phyloP scores from a whole-genome alignment of 2,329 filamentous ascomycete species.

The Biscogniauxia mediterranea region DNA sequence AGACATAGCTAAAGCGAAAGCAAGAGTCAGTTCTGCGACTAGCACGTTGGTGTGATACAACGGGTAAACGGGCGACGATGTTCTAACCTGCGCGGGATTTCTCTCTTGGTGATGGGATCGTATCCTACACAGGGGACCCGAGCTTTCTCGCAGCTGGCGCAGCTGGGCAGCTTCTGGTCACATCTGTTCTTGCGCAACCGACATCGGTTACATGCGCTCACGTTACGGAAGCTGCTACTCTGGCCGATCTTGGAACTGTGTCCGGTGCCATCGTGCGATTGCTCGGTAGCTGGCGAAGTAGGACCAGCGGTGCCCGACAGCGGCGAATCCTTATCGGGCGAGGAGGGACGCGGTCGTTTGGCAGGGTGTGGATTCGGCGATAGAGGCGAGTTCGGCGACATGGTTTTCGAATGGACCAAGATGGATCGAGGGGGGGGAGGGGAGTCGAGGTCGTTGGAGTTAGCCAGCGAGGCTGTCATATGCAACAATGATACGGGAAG shows the following conservation, averaged over 20 bases:
- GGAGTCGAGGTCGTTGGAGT: constrained; percentile 1
- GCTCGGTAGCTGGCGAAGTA: constrained; percentile 30
- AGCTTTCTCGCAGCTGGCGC: constrained; percentile 91
- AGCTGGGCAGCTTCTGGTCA: constrained; percentile 88
- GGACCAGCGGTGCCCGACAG: constrained; percentile 39
- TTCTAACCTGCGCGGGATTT: constrained; percentile 87
- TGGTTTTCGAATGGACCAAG: constrained; percentile 22
- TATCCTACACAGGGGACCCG: constrained; percentile 89
- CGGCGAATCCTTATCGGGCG: constrained; percentile 46
- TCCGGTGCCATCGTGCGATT: constrained; percentile 30
- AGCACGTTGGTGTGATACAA: not conserved
- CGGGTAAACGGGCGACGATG: not conserved
- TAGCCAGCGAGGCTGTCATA: constrained; percentile 8
- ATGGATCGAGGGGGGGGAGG: too few relatives aligned
- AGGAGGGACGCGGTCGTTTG: constrained; percentile 57
- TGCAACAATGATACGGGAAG: constrained; percentile 4
- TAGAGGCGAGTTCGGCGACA: constrained; percentile 48
- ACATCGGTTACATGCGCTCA: constrained; percentile 93
- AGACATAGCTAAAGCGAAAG: constrained; percentile 69
- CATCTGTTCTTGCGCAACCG: constrained; percentile 90
- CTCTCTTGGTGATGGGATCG: constrained; percentile 92
- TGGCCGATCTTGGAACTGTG: constrained; percentile 48
- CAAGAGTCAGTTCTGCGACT: constrained; percentile 15
- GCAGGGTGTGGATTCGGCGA: constrained; percentile 50
- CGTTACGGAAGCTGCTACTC: constrained; percentile 74